Base-by-base conservation (phyloP, 2,329 filamentous ascomycete genomes). In the Colletotrichum orchidophilum region DNA sequence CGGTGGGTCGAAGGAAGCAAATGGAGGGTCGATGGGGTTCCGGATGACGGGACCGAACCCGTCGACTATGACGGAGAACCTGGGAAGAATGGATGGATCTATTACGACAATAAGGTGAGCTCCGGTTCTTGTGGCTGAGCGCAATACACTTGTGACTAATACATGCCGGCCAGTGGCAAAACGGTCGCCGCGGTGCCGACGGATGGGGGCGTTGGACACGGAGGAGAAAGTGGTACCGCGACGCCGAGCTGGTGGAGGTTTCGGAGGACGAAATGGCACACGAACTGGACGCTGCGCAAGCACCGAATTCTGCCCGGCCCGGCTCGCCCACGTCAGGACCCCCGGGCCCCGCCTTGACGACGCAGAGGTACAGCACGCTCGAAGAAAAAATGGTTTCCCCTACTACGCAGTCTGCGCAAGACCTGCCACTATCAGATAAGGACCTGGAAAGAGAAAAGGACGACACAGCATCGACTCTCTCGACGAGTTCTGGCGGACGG, bases 191-290 rank as follows among this genome's bases (percentile, higher is more conserved):
- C 71, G 94, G 94, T 3, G 87, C 90, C 79, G 96, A 99, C 76
- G 94, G 95, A 63, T 99, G 96, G 96, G 94, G 94, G 50, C 91
- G 94, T 67, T 99, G 97, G 87, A 99, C 96, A 0, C 90, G 96
- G 15, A 90, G 96, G 26, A 86, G 96, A 73, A 98, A 98, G 82
- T 99, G 96, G 96, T 96, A 94, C 78, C 93, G 96, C 49, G 96
- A 98, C 78, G 96, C 96, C 11, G 96, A 99, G 83, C 88, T 99
- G 3, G 94, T 98, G 39, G 96, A 99, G 78, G 83, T 92, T 77
- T 83, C 15, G 77, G 83, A 67, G 26, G 63, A 74, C 9, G 80
- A 79, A n/a, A 53, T 57, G 29, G 66, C 70, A 58, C 73, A 74
- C 58, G 70, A 72, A 53, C 60, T 72, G 15, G 70, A 72, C 15